A percentile compares a stretch with the other conserved stretches of the same genome.
phyloP scores from a whole-genome alignment of 352 stramenopile species.

The Phytophthora fragariae region DNA sequence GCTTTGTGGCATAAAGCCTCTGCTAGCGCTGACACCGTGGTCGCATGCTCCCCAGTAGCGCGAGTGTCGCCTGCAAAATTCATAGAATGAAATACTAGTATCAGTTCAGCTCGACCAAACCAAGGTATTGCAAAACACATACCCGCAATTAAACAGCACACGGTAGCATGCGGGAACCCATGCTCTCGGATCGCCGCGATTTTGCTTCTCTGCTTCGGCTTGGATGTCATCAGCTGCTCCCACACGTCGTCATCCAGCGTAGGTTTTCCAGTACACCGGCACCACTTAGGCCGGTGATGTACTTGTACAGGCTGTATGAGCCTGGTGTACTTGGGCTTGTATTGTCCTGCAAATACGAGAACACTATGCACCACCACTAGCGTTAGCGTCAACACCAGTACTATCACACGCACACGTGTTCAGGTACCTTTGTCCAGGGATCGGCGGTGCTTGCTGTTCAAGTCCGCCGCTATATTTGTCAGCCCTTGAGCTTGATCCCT shows the following conservation, averaged over 20 bases:
- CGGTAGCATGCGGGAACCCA: background rate
- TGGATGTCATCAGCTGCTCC: background rate
- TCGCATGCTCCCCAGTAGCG: background rate
- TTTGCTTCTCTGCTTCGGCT: conserved; percentile 6
- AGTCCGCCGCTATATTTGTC: background rate
- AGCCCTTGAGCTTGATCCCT: background rate
- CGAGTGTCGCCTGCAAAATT: background rate
- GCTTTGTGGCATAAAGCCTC: background rate
- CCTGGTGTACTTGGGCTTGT: conserved; percentile 11
- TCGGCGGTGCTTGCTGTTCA: background rate
- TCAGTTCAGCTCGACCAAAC: background rate
- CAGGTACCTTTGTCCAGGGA: background rate
- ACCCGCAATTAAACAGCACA: background rate
- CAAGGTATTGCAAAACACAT: background rate
- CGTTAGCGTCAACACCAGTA: background rate
- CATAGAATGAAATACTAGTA: background rate
- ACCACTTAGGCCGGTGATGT: conserved; percentile 13
- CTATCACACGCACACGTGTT: background rate
- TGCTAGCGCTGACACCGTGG: background rate
- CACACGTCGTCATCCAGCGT: conserved; percentile 15
- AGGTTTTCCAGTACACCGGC: conserved; percentile 2
- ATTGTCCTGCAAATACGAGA: conserved; percentile 12
- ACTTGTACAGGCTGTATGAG: conserved; percentile 17
- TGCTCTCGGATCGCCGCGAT: background rate
- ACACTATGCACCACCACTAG: background rate